Evolutionary conservation across 2,329 filamentous ascomycete species (phyloP).

Genomic region (Graphium sp.): DNA sequence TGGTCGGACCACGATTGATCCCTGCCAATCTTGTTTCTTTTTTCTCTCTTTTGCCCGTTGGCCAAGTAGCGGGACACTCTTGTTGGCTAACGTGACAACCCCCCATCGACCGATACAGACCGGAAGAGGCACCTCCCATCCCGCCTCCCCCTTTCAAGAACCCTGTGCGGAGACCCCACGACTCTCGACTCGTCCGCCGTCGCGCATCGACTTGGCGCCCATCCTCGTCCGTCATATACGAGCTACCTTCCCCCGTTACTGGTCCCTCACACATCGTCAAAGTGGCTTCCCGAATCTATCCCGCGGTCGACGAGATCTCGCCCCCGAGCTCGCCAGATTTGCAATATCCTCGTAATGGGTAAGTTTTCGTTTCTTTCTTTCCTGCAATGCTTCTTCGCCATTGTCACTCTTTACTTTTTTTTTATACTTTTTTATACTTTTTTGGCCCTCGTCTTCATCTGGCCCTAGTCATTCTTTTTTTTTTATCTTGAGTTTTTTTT

Average conservation of each 20-base stretch:
- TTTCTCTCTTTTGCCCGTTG: neutral
- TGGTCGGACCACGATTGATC: too few species aligned
- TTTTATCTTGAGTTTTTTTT: too few species aligned
- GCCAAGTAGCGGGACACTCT: neutral
- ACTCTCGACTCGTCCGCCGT: neutral
- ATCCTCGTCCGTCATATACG: constrained; percentile 7
- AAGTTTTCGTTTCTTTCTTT: constrained; percentile 13
- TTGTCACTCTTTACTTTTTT: constrained; percentile 4
- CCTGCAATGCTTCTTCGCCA: neutral
- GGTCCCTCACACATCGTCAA: constrained; percentile 6
- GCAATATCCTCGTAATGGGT: constrained; percentile 18
- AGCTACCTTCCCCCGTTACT: constrained; percentile 5
- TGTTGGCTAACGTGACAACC: neutral
- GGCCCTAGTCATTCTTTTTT: constrained; percentile 1
- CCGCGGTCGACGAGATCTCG: constrained; percentile 23
- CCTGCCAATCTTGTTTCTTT: neutral
- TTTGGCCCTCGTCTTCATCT: neutral
- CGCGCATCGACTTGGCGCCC: constrained; percentile 5
- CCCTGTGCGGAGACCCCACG: neutral
- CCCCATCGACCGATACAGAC: neutral
- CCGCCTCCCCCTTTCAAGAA: neutral
- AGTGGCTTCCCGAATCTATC: constrained; percentile 7
- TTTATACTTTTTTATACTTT: neutral
- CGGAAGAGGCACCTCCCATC: neutral
- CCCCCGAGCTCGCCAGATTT: constrained; percentile 40